phyloP scores from a whole-genome alignment of 768 basidiomycete genomes.

The Agrocybe praecox region DNA sequence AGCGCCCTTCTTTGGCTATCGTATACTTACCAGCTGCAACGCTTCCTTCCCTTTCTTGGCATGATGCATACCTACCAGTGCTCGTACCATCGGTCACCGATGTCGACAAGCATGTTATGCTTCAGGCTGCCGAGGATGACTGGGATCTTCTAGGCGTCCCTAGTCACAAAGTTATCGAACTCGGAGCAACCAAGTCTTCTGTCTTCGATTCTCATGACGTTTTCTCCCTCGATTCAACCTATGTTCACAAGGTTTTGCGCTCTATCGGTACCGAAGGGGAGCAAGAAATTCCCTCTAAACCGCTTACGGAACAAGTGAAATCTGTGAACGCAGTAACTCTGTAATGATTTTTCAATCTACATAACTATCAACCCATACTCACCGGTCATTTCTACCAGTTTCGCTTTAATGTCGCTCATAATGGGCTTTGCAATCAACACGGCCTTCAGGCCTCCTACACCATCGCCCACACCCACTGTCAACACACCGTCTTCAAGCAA shows the following conservation, averaged over 20 bases:
- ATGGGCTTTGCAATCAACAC: slow-evolving; percentile 61
- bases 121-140: slow-evolving; percentile 37
- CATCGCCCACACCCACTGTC: slow-evolving; percentile 35
- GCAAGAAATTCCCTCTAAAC: slow-evolving; percentile 36
- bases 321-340: slow-evolving; percentile 64
- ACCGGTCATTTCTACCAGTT: slow-evolving; percentile 38
- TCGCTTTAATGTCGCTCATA: slow-evolving; percentile 71
- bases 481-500: slow-evolving; percentile 23
- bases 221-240: slow-evolving; percentile 40
- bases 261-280: slow-evolving; percentile 39
- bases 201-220: slow-evolving; percentile 53
- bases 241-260: slow-evolving; percentile 47
- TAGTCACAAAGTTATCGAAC: slow-evolving; percentile 36
- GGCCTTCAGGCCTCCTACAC: slow-evolving; percentile 39
- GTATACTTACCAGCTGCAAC: slow-evolving; percentile 61
- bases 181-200: slow-evolving; percentile 34
- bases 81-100: slow-evolving; percentile 33
- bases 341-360: slow-evolving; percentile 40
- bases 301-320: slow-evolving; percentile 43
- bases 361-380: slow-evolving; percentile 10
- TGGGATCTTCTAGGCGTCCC: slow-evolving; percentile 50
- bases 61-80: slow-evolving; percentile 62
- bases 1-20: slow-evolving; percentile 64
- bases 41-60: slow-evolving; percentile 35
- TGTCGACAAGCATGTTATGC: slow-evolving; percentile 24